A percentile compares a stretch with the other conserved stretches of the same genome.
Conservation (phyloP, 116 monocot genomes). For the Dioscorea cayenensis region DNA sequence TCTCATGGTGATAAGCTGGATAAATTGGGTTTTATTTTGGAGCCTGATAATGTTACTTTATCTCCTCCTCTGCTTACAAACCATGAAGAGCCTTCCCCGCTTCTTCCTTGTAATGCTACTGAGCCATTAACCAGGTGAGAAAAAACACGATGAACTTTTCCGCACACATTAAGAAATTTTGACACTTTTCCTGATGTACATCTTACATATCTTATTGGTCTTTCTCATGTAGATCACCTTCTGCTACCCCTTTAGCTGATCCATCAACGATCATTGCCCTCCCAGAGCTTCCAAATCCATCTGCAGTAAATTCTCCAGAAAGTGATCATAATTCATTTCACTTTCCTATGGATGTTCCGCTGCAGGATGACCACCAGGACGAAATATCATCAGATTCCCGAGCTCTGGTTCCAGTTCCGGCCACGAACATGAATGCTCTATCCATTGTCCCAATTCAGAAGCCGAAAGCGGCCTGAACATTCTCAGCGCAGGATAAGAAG, state of each 20-base stretch:
- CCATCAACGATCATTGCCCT: constrained; percentile 3
- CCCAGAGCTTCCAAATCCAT: constrained; percentile 8
- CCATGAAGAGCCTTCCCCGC: constrained; percentile 23
- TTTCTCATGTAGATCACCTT: constrained; percentile 15
- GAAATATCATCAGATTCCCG: constrained; percentile 8
- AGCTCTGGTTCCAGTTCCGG: constrained; percentile 26
- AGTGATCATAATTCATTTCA: constrained; percentile 33
- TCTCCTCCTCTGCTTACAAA: neutral
- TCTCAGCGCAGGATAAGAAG: constrained; percentile 59
- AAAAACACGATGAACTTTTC: neutral
- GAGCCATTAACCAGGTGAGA: constrained; percentile 41
- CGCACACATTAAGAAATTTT: neutral
- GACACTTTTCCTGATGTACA: neutral
- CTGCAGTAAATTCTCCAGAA: constrained; percentile 18
- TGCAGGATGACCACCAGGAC: neutral
- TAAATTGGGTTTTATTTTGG: constrained; percentile 54
- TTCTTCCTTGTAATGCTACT: constrained; percentile 19
- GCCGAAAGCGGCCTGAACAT: constrained; percentile 36
- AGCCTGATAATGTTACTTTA: constrained; percentile 32
- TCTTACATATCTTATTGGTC: neutral
- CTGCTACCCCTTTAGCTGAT: constrained; percentile 2
- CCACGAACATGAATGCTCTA: constrained; percentile 7
- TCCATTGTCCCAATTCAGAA: constrained; percentile 39
- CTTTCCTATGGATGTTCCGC: constrained; percentile 13
- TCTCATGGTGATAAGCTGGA: constrained; percentile 30